Conservation (phyloP, 768 basidiomycete genomes). For the Hemileccinum rubropunctum region DNA sequence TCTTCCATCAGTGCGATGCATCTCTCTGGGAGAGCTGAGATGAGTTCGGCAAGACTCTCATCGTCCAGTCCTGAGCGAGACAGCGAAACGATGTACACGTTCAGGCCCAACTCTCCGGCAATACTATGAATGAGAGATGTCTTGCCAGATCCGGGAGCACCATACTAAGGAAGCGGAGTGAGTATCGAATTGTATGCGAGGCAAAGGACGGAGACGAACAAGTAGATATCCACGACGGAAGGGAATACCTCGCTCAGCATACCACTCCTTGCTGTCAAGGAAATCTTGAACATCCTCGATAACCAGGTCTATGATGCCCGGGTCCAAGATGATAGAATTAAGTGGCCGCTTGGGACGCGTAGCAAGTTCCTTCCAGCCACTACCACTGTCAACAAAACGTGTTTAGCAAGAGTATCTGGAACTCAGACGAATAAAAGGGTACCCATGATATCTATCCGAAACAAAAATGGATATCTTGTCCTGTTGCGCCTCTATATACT, state of each 20-base stretch:
- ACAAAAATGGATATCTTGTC: conserved; percentile 52
- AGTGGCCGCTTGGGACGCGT: conserved; percentile 64
- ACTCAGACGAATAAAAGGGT: conserved; percentile 3
- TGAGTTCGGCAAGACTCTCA: conserved; percentile 50
- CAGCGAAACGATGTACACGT: conserved; percentile 72
- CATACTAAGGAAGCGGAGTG: conserved; percentile 44
- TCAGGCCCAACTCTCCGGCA: conserved; percentile 73
- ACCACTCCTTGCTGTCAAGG: conserved; percentile 67
- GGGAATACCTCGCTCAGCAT: conserved; percentile 72
- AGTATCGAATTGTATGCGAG: neutral
- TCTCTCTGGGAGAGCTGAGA: conserved; percentile 60
- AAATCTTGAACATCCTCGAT: conserved; percentile 72
- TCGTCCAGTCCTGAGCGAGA: conserved; percentile 65
- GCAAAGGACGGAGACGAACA: conserved; percentile 22
- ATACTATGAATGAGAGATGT: conserved; percentile 74
- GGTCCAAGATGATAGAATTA: conserved; percentile 67
- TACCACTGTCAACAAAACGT: conserved; percentile 13
- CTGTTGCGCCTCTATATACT: conserved; percentile 50
- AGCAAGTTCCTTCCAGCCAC: conserved; percentile 54
- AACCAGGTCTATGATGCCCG: conserved; percentile 61
- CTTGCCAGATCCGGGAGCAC: conserved; percentile 76
- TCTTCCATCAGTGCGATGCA: conserved; percentile 84
- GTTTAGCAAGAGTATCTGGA: neutral
- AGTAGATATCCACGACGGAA: conserved; percentile 81
- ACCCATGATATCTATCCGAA: conserved; percentile 44